Evolutionary conservation across 2,329 filamentous ascomycete genomes (phyloP).

Genomic region (Biscogniauxia sp.): DNA sequence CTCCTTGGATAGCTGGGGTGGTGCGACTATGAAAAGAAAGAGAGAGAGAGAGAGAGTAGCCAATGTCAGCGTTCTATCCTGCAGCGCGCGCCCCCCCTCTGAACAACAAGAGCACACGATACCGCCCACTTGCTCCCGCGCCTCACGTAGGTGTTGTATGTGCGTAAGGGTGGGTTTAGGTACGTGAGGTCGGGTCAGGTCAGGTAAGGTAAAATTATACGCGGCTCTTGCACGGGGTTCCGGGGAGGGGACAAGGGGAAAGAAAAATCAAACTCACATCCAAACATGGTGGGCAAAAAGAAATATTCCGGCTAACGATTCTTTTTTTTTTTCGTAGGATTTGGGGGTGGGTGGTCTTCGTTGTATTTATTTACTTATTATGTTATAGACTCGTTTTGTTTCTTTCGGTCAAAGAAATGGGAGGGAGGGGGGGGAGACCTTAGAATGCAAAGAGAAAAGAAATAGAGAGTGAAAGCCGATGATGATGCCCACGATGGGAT

Average conservation of each 20-base stretch:
- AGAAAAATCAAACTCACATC: background rate
- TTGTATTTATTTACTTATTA: no score
- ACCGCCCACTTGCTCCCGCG: background rate
- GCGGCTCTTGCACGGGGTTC: background rate
- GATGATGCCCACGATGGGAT: background rate
- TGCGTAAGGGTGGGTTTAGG: background rate
- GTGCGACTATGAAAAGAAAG: slow-evolving; percentile 23
- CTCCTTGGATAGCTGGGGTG: slow-evolving; percentile 66
- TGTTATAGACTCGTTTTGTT: no score
- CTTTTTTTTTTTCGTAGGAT: background rate
- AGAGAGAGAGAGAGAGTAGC: no score
- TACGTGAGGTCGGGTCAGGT: background rate
- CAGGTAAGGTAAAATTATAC: background rate
- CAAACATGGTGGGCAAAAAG: background rate
- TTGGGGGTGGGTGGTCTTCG: no score
- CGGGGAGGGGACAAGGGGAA: no score
- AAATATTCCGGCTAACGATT: background rate
- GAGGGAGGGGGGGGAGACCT: background rate
- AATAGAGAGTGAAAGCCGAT: background rate
- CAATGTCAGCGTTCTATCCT: no score
- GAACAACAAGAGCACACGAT: background rate
- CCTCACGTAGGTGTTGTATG: background rate
- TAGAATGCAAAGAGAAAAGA: background rate
- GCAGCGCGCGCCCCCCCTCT: no score
- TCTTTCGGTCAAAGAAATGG: background rate